Base-by-base conservation (phyloP, 2,329 filamentous ascomycete species). In the Diaporthe aspalathi region DNA sequence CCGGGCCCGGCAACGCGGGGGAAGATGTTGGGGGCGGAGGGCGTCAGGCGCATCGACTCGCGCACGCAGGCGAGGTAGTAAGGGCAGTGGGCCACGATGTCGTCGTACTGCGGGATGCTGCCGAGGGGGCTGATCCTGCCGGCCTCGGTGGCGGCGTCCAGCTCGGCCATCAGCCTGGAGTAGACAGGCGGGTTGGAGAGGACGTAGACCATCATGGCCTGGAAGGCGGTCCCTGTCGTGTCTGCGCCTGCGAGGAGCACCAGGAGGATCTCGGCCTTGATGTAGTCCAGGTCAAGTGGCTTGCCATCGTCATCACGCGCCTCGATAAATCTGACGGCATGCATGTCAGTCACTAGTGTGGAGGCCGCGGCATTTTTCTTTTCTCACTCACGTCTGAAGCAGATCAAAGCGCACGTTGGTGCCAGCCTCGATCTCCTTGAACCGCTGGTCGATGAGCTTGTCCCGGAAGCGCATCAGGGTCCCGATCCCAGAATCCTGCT, bases 391-490 rank as follows among this genome's bases (percentile, higher is more conserved):
- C 76, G 84, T 88, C 74, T 90, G 87, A 6, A 90, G 80, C 0
- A 90, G 79, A 74, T 90, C 88, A 27, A 85, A 79, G 5, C 85
- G 82, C 1, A 81, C 82, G 7, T 78, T 75, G 0, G 81, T 79
- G 1, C 84, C 86, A 5, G 79, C 76, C 63, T 84, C 80, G 24
- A 88, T 81, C 66, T 88, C 85, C 32, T 81, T 77, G 29, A 84
- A 78, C 0, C 88, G 82, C 73, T 88, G 78, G 27, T 79, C 76
- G 70, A 90, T 83, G 2, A 90, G 81, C 32, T 82, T 81, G 74
- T 90, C 88, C 5, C 87, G 85, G 77, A 89, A 89, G 11, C 85
- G 81, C 86, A 90, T 89, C 69, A 89, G 75, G 1, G 83, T 84
- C 1, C 87, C 87, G 43, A 89, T 87, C 0, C 87, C 88, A 16